A percentile compares a stretch with the other conserved stretches of the same genome.
Evolutionary conservation across 768 basidiomycete genomes (phyloP).

Genomic region (Suillus subaureus): DNA sequence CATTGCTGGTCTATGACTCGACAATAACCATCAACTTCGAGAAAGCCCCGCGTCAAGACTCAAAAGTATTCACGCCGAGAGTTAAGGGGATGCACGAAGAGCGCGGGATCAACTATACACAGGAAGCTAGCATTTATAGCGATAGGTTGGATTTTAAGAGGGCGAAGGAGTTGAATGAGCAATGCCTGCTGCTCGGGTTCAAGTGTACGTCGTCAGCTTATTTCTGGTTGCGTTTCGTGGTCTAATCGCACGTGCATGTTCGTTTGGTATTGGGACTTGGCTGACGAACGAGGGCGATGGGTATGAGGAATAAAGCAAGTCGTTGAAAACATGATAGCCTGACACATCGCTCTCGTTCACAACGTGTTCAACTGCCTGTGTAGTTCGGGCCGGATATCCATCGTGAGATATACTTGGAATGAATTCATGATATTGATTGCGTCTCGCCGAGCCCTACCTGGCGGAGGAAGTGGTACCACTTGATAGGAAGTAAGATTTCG

Average conservation of each 20-base stretch:
- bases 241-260: constrained; percentile 48
- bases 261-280: constrained; percentile 93
- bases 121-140: constrained; percentile 81
- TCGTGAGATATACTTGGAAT: too few species aligned
- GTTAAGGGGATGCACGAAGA: constrained; percentile 73
- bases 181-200: constrained; percentile 76
- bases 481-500: too few species aligned
- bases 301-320: too few species aligned
- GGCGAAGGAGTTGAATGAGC: constrained; percentile 66
- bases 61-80: constrained; percentile 84
- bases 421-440: too few species aligned
- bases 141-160: constrained; percentile 77
- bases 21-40: constrained; percentile 87
- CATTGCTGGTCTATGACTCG: too few species aligned
- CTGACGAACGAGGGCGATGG: constrained; percentile 78
- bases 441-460: too few species aligned
- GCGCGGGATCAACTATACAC: constrained; percentile 64
- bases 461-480: too few species aligned
- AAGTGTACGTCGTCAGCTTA: constrained; percentile 40
- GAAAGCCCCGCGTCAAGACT: constrained; percentile 89
- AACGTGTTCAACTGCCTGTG: too few species aligned
- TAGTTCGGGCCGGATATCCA: too few species aligned
- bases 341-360: too few species aligned
- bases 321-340: background rate
- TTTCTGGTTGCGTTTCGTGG: background rate